Conservation (phyloP, 176 grass and related monocot genomes). For the Bromus sterilis region DNA sequence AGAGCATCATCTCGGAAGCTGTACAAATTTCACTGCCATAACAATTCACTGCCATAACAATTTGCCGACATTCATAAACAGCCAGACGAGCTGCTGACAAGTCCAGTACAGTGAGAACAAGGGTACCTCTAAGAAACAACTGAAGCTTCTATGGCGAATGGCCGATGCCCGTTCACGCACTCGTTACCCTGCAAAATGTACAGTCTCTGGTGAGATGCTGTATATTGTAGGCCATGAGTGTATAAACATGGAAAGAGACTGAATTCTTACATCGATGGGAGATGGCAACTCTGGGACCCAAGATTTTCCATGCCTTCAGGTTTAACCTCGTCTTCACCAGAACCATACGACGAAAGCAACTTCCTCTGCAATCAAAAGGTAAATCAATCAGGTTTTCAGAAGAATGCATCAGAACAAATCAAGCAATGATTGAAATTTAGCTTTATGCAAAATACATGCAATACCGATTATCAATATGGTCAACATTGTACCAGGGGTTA, state of each 20-base stretch:
- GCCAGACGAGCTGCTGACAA: neutral
- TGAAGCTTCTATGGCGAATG: neutral
- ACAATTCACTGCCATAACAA: too few relatives aligned
- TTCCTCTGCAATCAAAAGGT: slow-evolving; percentile 36
- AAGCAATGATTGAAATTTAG: neutral
- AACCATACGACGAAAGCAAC: slow-evolving; percentile 44
- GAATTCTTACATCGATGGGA: slow-evolving; percentile 43
- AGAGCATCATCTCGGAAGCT: slow-evolving; percentile 38
- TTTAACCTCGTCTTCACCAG: slow-evolving; percentile 28
- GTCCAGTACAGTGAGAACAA: slow-evolving; percentile 16
- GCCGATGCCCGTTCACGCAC: slow-evolving; percentile 22
- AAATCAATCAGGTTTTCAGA: neutral
- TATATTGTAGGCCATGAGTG: neutral
- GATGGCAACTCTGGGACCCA: slow-evolving; percentile 46
- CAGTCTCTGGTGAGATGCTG: neutral
- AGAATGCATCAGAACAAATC: neutral
- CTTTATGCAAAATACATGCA: neutral
- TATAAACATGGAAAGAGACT: neutral
- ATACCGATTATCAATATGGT: neutral
- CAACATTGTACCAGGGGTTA: too few relatives aligned
- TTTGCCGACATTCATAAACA: slow-evolving; percentile 15
- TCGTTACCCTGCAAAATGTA: slow-evolving; percentile 36
- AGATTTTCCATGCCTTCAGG: slow-evolving; percentile 39
- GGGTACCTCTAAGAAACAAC: slow-evolving; percentile 15
- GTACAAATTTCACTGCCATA: slow-evolving; percentile 21